Percentiles rank a stretch among this genome's conserved stretches.
phyloP scores from a whole-genome alignment of 1,139 yeast genomes.

The Suhomyces bolitotheri region DNA sequence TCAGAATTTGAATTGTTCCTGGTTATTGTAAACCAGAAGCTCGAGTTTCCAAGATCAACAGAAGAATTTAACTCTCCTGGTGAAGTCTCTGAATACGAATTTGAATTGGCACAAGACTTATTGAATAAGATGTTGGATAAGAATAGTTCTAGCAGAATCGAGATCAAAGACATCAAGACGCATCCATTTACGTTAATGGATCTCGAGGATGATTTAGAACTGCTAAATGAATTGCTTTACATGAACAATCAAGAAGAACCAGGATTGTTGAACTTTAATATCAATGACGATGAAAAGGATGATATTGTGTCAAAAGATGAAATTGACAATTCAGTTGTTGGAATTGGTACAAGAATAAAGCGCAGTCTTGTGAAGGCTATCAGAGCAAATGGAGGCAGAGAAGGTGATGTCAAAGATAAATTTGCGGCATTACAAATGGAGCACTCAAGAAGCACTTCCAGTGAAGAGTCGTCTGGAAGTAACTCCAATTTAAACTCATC shows the following conservation, averaged over 20 bases:
- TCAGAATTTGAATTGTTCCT: conserved; percentile 84
- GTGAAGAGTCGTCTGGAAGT: conserved; percentile 33
- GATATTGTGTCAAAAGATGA: conserved; percentile 65
- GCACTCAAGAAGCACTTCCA: conserved; percentile 31
- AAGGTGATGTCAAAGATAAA: conserved; percentile 27
- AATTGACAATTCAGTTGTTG: conserved; percentile 74
- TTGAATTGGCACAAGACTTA: conserved; percentile 65
- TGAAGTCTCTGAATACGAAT: conserved; percentile 48
- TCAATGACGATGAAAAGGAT: conserved; percentile 11
- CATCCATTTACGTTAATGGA: conserved; percentile 79
- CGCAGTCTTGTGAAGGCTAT: conserved; percentile 60
- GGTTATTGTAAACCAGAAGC: conserved; percentile 66
- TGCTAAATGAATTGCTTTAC: conserved; percentile 39
- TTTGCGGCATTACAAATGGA: conserved; percentile 31
- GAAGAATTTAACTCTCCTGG: conserved; percentile 40
- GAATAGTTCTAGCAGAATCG: conserved; percentile 67
- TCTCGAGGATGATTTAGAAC: conserved; percentile 46
- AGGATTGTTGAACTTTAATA: conserved; percentile 15
- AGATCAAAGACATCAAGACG: conserved; percentile 68
- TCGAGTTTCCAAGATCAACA: conserved; percentile 59
- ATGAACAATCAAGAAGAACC: conserved; percentile 25
- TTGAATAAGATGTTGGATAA: conserved; percentile 65
- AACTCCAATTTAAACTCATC: conserved; percentile 17
- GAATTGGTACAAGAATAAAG: conserved; percentile 68
- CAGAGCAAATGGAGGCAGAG: conserved; percentile 33